Percentiles rank a stretch among this genome's conserved stretches.
phyloP scores from a whole-genome alignment of 2,329 filamentous ascomycete species.

The Aspergillus versicolor region DNA sequence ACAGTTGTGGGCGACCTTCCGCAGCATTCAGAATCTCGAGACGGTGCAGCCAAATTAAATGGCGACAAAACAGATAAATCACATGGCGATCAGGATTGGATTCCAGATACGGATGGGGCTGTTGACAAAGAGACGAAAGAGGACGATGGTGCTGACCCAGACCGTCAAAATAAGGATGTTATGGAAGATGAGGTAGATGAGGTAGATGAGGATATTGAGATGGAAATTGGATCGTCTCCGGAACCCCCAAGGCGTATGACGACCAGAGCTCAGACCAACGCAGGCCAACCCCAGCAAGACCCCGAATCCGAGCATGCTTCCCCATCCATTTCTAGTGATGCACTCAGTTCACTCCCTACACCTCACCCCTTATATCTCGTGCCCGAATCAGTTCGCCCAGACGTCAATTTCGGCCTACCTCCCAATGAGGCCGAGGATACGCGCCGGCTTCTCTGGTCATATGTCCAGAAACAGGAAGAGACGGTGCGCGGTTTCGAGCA shows the following conservation, averaged over 20 bases:
- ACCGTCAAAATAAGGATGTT: background rate
- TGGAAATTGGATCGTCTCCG: conserved; percentile 36
- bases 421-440: conserved; percentile 62
- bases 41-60: conserved; percentile 15
- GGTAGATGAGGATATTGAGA: conserved; percentile 31
- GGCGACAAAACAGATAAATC: conserved; percentile 10
- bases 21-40: conserved; percentile 27
- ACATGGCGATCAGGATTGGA: conserved; percentile 4
- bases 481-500: conserved; percentile 57
- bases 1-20: conserved; percentile 34
- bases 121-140: conserved; percentile 15
- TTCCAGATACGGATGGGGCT: conserved; percentile 10
- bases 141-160: background rate
- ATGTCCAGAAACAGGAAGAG: conserved; percentile 67
- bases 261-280: conserved; percentile 45
- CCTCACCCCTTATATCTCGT: conserved; percentile 60
- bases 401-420: conserved; percentile 58
- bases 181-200: conserved; percentile 24
- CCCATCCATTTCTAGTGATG: conserved; percentile 29
- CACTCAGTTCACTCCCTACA: conserved; percentile 33
- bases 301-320: conserved; percentile 24
- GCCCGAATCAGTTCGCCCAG: conserved; percentile 50
- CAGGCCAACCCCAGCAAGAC: conserved; percentile 28
- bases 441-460: conserved; percentile 59
- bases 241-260: conserved; percentile 48